Base-by-base conservation (phyloP, 768 basidiomycete genomes). In the Agrocybe pediades region DNA sequence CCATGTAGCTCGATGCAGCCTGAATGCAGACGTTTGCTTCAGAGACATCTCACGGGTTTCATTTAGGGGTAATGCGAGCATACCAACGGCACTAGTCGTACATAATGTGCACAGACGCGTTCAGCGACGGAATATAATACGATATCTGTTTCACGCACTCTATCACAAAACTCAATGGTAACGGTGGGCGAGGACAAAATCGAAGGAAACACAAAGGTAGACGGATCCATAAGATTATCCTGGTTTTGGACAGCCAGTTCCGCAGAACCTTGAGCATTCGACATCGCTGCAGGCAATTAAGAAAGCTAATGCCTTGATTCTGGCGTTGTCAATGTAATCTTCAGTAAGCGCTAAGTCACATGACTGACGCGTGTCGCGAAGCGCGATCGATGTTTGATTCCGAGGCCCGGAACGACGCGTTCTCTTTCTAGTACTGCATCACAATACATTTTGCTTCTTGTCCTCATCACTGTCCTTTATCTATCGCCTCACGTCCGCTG, bases 1-100 rank as follows among this genome's bases (percentile, higher is more conserved):
- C 95, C 95, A 98, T 9, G 84, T 86, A 26, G 95, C 95, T 62
- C 95, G 82, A 61, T 95, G 94, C 33, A 95, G 79, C 95, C 95
- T 95, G 63, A 41, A 46, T 16, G 7, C 29, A n/a, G 40, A 9
- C 21, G 21, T 24, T 55, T 29, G 47, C 27, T 20, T 33, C 33
- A 45, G 25, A 7, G 41, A 53, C 81, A 66, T 66, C 91, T 91
- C 91, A 95, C 69, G 89, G 87, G 68, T 92, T 93, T 88, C 91
- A 56, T 25, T 40, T 19, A 17, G 29, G 15, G 15, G 17, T 23
- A 53, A 42, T 49, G 40, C 19, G 24, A 30, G 15, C 51, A 17
- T 49, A 49, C 52, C 55, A 56, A 47, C 55, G 55, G 49, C 55
- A 56, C 55, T 56, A 30, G 16, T 43, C 27, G n/a, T 15, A 20